A percentile compares a stretch with the other conserved stretches of the same genome.
Conservation (phyloP, 495 filamentous ascomycete species). For the Neurospora pannonica region DNA sequence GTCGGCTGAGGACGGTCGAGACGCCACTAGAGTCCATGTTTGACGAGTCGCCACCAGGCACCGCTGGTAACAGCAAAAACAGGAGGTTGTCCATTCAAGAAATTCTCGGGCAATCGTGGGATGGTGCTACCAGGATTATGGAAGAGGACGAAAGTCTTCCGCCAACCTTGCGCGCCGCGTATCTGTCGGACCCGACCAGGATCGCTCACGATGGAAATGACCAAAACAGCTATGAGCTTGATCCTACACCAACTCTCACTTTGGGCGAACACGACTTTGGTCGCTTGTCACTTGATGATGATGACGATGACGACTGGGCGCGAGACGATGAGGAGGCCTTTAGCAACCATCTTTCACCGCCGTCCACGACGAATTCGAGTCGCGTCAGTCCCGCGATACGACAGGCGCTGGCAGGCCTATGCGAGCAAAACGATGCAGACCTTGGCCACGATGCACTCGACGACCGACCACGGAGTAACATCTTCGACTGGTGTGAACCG, state of each 20-base stretch:
- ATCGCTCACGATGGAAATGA: conserved; percentile 8
- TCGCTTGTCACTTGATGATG: conserved; percentile 46
- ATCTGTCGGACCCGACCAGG: conserved; percentile 12
- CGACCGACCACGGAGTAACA: conserved; percentile 47
- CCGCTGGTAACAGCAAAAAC: conserved; percentile 40
- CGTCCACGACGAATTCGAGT: conserved; percentile 39
- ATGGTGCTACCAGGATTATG: conserved; percentile 46
- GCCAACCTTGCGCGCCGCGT: conserved; percentile 43
- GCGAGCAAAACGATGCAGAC: conserved; percentile 27
- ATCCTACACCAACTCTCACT: conserved; percentile 8
- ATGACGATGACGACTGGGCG: conserved; percentile 56
- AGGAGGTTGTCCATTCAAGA: conserved; percentile 51
- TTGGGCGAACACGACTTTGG: conserved; percentile 28
- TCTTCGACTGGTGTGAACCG: conserved; percentile 86
- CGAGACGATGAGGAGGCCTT: conserved; percentile 44
- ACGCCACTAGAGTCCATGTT: conserved; percentile 78
- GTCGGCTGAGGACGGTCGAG: conserved; percentile 38
- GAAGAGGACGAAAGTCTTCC: conserved; percentile 56
- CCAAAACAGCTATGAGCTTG: conserved; percentile 10
- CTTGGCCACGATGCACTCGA: conserved; percentile 22
- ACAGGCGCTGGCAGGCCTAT: conserved; percentile 32
- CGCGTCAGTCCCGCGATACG: conserved; percentile 36
- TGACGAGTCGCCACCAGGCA: conserved; percentile 57
- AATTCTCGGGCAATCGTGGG: conserved; percentile 37
- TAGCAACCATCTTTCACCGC: conserved; percentile 44